These are phyloP conservation scores for Asterochloris sp. DNA, from an alignment of 139 green algal genomes.

Conservation along the genomic window DNA sequence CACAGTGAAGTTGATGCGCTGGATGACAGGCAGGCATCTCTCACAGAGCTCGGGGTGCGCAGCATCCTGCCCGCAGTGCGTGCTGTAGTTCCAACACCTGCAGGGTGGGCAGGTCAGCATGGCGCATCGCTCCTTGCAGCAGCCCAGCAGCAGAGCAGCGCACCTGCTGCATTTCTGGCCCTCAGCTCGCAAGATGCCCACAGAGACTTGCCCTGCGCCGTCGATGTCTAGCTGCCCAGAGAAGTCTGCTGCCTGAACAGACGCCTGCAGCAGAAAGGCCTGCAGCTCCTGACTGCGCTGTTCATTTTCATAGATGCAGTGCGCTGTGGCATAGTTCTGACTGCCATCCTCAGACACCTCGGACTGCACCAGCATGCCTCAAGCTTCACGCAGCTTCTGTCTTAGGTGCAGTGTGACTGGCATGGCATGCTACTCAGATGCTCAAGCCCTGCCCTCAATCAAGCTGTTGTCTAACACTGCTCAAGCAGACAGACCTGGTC, in stretches of 20 bases:
- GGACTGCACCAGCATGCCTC: no score
- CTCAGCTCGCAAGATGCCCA: conserved; percentile 74
- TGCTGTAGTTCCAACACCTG: conserved; percentile 96
- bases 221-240: conserved; percentile 23
- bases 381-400: no score
- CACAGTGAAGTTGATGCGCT: conserved; percentile 41
- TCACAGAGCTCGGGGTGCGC: conserved; percentile 85
- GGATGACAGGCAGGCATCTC: conserved; percentile 76
- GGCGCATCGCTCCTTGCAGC: background rate
- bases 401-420: no score
- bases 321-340: no score
- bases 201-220: conserved; percentile 48
- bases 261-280: no score
- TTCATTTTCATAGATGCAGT: no score
- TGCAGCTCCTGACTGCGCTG: no score
- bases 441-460: no score
- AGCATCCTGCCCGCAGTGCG: conserved; percentile 24
- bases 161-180: conserved; percentile 91
- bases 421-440: no score
- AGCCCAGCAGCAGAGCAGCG: background rate
- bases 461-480: no score
- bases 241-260: background rate
- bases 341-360: no score
- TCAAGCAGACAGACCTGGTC: background rate
- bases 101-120: conserved; percentile 14